These are phyloP conservation scores for Fraxinus pennsylvanica DNA, from an alignment of 257 asterid species.

Conservation along the genomic window DNA sequence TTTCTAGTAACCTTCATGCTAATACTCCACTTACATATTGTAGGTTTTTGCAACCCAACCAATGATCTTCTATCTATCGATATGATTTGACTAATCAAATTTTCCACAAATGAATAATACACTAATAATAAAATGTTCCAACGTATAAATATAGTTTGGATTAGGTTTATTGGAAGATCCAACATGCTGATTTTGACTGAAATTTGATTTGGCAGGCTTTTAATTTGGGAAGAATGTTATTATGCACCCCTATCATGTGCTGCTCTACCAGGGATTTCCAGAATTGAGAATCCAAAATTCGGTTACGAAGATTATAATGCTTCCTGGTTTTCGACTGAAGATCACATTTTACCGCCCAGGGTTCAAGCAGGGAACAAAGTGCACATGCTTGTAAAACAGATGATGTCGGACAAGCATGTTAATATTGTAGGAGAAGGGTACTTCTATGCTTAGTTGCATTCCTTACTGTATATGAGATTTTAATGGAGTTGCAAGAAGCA, in stretches of 20 bases:
- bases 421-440: constrained; percentile 77
- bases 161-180: background rate
- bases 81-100: background rate
- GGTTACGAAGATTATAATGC: constrained; percentile 36
- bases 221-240: constrained; percentile 80
- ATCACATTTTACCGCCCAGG: constrained; percentile 28
- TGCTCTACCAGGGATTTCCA: constrained; percentile 32
- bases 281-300: constrained; percentile 30
- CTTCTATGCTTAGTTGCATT: background rate
- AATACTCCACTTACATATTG: background rate
- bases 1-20: background rate
- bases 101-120: background rate
- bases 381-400: constrained; percentile 58
- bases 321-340: constrained; percentile 35
- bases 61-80: background rate
- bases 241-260: constrained; percentile 36
- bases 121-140: background rate
- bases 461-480: background rate
- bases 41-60: background rate
- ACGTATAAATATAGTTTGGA: background rate
- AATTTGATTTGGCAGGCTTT: constrained; percentile 48
- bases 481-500: background rate
- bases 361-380: constrained; percentile 43
- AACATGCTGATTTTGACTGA: background rate
- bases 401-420: constrained; percentile 69